Base-by-base conservation (phyloP, 2,329 filamentous ascomycete species). In the Huntiella abstrusa region DNA sequence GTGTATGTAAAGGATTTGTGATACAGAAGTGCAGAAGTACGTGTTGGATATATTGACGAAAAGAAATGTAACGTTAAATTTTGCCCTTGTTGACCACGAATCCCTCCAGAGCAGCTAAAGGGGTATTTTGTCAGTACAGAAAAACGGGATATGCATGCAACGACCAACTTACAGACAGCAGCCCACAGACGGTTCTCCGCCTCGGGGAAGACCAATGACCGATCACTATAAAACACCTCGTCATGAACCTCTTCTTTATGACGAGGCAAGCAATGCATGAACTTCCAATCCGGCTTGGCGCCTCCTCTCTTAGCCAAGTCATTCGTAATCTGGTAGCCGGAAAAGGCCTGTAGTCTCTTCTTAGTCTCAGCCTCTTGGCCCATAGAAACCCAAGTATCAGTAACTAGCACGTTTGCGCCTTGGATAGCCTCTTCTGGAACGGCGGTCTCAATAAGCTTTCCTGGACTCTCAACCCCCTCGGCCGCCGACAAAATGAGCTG, bases 351-450 rank as follows among this genome's bases (percentile, higher is more conserved):
- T 50, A 95, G 60, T 43, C 84, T 71, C 67, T 81, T 80, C 54
- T 77, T 69, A 35, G 77, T 70, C 62, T 98, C 91, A 48, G 75
- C 75, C 62, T 98, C 91, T 63, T 96, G 88, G 41, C 91, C 91
- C 91, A 98, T 98, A 1, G 85, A 93, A 32, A 98, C 75, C 91
- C 91, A 98, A 1, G 91, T 98, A 58, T 98, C 91, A 1, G 91
- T 98, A 16, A 96, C 86, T 49, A 98, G 68, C 45, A 96, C 73
- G 59, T 98, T 81, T 3, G 91, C 88, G 52, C 79, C 67, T 65
- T 83, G 83, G 58, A 95, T 77, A 4, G 73, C 91, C 56, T 93
- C 83, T 59, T 91, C 83, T 0, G 88, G 91, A 1, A 81, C 66
- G 16, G 70, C 80, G 0, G 84, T 92, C 62, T 93, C 81, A 4